Evolutionary conservation across 2,329 filamentous ascomycete genomes (phyloP).

Genomic region (Penicillium griseofulvum): DNA sequence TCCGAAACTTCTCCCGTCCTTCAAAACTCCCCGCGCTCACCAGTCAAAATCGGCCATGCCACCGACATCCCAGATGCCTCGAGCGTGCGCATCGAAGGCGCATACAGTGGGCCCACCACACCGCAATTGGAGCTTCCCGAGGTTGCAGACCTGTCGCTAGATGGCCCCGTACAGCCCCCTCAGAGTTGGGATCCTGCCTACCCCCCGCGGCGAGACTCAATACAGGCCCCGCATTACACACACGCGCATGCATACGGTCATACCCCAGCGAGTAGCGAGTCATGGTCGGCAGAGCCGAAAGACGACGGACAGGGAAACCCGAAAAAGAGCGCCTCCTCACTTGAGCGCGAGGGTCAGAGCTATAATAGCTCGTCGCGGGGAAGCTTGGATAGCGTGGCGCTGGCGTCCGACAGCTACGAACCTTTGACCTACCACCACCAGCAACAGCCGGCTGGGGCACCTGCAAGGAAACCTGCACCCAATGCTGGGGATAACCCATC

Average conservation of each 20-base stretch:
- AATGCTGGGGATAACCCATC: constrained; percentile 48
- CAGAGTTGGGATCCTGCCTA: constrained; percentile 20
- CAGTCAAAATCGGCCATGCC: constrained; percentile 33
- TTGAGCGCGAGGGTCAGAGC: constrained; percentile 25
- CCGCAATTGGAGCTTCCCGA: constrained; percentile 25
- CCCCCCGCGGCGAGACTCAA: constrained; percentile 28
- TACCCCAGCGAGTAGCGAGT: constrained; percentile 35
- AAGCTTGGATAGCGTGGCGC: constrained; percentile 37
- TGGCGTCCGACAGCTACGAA: constrained; percentile 40
- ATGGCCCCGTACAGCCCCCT: constrained; percentile 18
- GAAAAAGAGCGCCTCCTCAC: constrained; percentile 24
- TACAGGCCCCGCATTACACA: constrained; percentile 14
- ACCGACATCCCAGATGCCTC: constrained; percentile 27
- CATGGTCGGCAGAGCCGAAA: constrained; percentile 36
- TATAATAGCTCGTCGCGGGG: constrained; percentile 35
- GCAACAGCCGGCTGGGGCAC: constrained; percentile 40
- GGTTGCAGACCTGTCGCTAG: constrained; percentile 29
- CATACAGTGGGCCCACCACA: constrained; percentile 21
- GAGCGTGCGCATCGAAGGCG: constrained; percentile 28
- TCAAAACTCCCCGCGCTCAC: constrained; percentile 34
- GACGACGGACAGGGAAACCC: constrained; percentile 20
- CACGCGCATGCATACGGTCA: constrained; percentile 26
- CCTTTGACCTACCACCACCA: constrained; percentile 54
- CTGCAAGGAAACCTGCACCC: constrained; percentile 27
- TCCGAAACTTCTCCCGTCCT: constrained; percentile 24